Conservation (phyloP, 805 yeast genomes). For the Sugiyamaella qingdaonensis region DNA sequence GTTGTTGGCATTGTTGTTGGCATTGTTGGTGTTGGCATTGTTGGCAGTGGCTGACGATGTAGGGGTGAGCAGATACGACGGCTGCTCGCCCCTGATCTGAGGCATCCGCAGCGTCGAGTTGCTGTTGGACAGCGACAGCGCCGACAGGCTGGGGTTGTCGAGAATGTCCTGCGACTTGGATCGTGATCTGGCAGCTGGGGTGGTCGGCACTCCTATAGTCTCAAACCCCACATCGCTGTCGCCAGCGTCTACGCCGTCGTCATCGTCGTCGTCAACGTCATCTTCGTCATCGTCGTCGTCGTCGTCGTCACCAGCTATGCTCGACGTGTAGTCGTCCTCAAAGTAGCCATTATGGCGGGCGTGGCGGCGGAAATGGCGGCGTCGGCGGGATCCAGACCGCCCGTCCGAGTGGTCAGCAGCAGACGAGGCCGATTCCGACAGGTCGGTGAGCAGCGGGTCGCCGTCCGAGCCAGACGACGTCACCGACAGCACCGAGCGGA, state of each 20-base stretch:
- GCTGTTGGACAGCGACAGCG: conserved; percentile 8
- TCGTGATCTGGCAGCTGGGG: neutral
- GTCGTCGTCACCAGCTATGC: conserved; percentile 2
- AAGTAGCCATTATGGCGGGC: neutral
- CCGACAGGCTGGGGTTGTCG: conserved; percentile 7
- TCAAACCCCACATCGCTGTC: neutral
- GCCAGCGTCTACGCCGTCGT: neutral
- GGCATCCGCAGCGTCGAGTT: conserved; percentile 15
- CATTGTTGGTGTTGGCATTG: too few species aligned
- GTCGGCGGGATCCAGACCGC: neutral
- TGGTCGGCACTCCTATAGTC: neutral
- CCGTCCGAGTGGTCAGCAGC: neutral
- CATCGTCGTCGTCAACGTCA: neutral
- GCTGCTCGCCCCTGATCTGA: neutral
- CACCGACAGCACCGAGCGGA: conserved; percentile 3
- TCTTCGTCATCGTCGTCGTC: conserved; percentile 5
- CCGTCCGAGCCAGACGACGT: conserved; percentile 1
- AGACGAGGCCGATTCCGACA: neutral
- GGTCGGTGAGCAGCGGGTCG: neutral
- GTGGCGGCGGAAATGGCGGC: conserved; percentile 1
- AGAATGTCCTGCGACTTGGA: conserved; percentile 2
- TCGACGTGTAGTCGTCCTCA: neutral
- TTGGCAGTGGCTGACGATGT: too few species aligned
- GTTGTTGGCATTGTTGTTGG: neutral
- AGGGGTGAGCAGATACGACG: neutral